These are phyloP conservation scores for Litsea cubeba DNA, from an alignment of 164 flowering plant genomes.

Conservation along the genomic window DNA sequence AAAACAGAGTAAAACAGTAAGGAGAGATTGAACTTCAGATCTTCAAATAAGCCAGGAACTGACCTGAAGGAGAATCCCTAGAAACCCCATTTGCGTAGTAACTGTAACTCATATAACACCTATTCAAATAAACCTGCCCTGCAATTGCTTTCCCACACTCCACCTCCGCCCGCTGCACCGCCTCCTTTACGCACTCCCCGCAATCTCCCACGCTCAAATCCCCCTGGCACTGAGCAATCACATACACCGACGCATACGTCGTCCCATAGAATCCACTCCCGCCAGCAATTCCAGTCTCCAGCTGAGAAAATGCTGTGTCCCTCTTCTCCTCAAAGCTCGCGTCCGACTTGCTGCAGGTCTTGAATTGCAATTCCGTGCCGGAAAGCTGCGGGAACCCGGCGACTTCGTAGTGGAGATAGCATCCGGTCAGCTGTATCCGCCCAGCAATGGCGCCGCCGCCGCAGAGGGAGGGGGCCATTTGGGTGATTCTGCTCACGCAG, in stretches of 20 bases:
- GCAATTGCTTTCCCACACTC: slow-evolving; percentile 76
- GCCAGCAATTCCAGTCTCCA: slow-evolving; percentile 58
- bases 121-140: slow-evolving; percentile 64
- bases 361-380: slow-evolving; percentile 68
- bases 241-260: slow-evolving; percentile 51
- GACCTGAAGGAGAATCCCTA: slow-evolving; percentile 50
- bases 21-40: background rate
- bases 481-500: slow-evolving; percentile 68
- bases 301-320: slow-evolving; percentile 49
- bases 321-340: slow-evolving; percentile 56
- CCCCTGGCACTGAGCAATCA: slow-evolving; percentile 88
- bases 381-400: slow-evolving; percentile 69
- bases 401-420: slow-evolving; percentile 67
- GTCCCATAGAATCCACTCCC: slow-evolving; percentile 73
- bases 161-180: slow-evolving; percentile 70
- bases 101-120: slow-evolving; percentile 68
- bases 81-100: slow-evolving; percentile 76
- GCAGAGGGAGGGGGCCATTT: slow-evolving; percentile 39
- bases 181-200: slow-evolving; percentile 61
- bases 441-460: slow-evolving; percentile 54
- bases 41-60: background rate
- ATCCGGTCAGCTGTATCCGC: slow-evolving; percentile 75
- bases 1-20: background rate
- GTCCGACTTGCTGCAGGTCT: slow-evolving; percentile 54
- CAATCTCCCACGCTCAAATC: slow-evolving; percentile 77